Evolutionary conservation across 768 basidiomycete genomes (phyloP).

Genomic region (Tylopilus subfusipes): DNA sequence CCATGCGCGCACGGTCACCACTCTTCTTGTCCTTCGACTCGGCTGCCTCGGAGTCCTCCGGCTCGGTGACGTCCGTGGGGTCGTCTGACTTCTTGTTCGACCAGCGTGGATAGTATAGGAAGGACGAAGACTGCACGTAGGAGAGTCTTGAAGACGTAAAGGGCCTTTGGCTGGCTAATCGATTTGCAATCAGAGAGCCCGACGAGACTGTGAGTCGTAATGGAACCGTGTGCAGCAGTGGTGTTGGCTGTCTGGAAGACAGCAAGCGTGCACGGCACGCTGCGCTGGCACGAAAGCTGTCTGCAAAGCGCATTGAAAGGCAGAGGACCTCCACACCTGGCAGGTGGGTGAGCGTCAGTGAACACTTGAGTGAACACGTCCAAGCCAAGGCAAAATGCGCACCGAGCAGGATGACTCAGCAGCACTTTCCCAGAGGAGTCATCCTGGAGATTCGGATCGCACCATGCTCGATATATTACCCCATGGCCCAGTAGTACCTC

Average conservation of each 20-base stretch:
- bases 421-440: constrained; percentile 4
- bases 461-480: no score
- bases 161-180: constrained; percentile 16
- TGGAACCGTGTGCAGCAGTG: constrained; percentile 13
- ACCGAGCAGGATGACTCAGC: constrained; percentile 16
- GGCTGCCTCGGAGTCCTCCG: constrained; percentile 22
- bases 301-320: constrained; percentile 25
- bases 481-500: no score
- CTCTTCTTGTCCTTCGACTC: constrained; percentile 20
- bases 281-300: constrained; percentile 12
- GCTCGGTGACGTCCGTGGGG: constrained; percentile 21
- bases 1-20: constrained; percentile 19
- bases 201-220: constrained; percentile 3
- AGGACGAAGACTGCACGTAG: constrained; percentile 31
- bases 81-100: constrained; percentile 34
- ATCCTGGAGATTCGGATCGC: no score
- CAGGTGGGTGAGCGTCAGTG: neutral
- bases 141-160: constrained; percentile 26
- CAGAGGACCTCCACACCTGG: constrained; percentile 18
- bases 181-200: constrained; percentile 5
- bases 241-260: constrained; percentile 4
- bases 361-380: neutral
- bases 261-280: constrained; percentile 13
- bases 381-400: constrained; percentile 1
- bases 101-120: constrained; percentile 37